phyloP scores from a whole-genome alignment of 768 basidiomycete species.

The Lentinula edodes region DNA sequence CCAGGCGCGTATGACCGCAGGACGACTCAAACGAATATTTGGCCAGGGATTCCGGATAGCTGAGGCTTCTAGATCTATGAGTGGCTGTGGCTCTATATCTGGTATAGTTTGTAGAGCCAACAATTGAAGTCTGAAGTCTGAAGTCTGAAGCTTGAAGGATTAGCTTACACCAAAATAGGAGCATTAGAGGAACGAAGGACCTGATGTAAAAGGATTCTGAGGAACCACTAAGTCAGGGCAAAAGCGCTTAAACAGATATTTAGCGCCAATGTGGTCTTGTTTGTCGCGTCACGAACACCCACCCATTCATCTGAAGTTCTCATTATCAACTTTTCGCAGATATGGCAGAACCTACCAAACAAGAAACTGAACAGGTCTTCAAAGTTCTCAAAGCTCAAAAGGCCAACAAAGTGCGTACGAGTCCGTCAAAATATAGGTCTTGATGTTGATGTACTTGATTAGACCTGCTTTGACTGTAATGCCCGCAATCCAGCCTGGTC shows the following conservation, averaged over 20 bases:
- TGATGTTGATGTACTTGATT: constrained; percentile 3
- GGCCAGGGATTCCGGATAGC: not conserved
- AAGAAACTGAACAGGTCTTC: constrained; percentile 85
- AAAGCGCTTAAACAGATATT: no score
- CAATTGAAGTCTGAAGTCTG: not conserved
- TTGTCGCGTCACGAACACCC: no score
- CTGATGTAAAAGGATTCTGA: no score
- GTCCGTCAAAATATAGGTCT: constrained; percentile 1
- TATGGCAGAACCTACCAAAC: constrained; percentile 78
- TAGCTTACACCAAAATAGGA: no score
- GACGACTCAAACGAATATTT: not conserved
- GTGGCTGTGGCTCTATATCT: not conserved
- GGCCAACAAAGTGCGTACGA: constrained; percentile 56
- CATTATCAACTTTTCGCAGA: not conserved
- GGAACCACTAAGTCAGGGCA: no score
- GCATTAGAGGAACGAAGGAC: no score
- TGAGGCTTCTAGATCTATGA: not conserved
- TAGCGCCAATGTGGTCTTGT: no score
- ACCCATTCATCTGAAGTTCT: not conserved
- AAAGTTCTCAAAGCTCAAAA: constrained; percentile 59
- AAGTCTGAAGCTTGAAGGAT: not conserved
- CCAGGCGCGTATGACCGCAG: no score
- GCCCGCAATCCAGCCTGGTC: constrained; percentile 98
- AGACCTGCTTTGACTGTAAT: constrained; percentile 92
- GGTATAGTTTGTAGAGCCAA: not conserved